Evolutionary conservation across 305 asterid species (phyloP), one percentile per base, ranked within the genome.

Genomic region (Rubia occidens): DNA sequence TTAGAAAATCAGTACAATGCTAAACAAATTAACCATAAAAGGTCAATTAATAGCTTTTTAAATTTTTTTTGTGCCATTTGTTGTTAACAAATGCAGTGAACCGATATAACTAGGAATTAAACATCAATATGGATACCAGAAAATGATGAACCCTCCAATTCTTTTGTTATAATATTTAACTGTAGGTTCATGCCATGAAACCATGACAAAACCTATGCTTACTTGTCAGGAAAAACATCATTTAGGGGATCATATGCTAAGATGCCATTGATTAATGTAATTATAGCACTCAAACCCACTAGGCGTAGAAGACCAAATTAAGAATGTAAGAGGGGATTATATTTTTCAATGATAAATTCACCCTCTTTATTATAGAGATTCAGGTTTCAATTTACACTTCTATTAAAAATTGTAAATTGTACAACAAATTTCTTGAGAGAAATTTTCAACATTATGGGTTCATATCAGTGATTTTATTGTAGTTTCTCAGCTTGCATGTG

Each of bases 241-340:
- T 66, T 8, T 66, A 21, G 32, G 40, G 29, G 15, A 0, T 7
- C 1, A 49, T 35, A 35, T 35, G 39, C 39, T 35, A 0, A 0
- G 54, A 6, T 21, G 56, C 72, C 72, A 69, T 66, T 69, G 55
- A 69, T 69, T 69, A 21, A 69, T 58, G 72, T 56, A 62, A 64
- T 35, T 51, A 71, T 71, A 68, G 29, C 60, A 67, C 39, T 65
- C 64, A 40, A 62, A 39, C 9, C 60, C 40, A 74, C 53, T 18
- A 11, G 13, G 2, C 13, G 45, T 24, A 24, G 32, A 2, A 1
- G 4, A 32, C 39, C 39, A 35, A 35, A 47, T 5, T 11, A 49
- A 60, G 53, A 62, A n/a, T 35, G 39, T 35, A 35, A 35, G 35
- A 0, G 39, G 39, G 39, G 39, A 35, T 5, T 35, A 35, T 35